Percentiles rank a stretch among this genome's conserved stretches.
These are phyloP conservation scores for Plantago ovata DNA, from an alignment of 257 asterid genomes.

Conservation along the genomic window DNA sequence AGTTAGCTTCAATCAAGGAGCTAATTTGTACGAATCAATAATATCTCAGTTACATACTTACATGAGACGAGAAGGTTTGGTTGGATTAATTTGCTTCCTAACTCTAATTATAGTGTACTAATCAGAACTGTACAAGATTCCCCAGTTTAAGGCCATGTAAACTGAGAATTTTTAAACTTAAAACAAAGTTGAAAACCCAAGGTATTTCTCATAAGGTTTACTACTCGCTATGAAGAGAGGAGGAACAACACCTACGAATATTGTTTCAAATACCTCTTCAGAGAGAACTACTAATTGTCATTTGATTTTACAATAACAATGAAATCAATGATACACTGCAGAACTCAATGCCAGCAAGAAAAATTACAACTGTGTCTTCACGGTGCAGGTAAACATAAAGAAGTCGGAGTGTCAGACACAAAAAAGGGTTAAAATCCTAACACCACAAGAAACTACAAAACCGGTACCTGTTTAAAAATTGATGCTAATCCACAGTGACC, in stretches of 20 bases:
- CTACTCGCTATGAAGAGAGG: not conserved
- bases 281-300: not conserved
- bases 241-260: not conserved
- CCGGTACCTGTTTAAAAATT: conserved; percentile 6
- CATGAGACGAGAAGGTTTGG: conserved; percentile 8
- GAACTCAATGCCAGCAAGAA: conserved; percentile 5
- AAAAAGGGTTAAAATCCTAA: conserved; percentile 18
- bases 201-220: conserved; percentile 1
- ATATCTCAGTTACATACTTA: not conserved
- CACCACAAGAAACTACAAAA: conserved; percentile 29
- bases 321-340: conserved; percentile 23
- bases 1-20: conserved; percentile 38
- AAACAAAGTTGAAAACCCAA: not conserved
- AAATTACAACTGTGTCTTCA: conserved; percentile 1
- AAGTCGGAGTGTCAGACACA: not conserved
- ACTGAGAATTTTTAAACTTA: too few species aligned
- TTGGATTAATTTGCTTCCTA: conserved; percentile 26
- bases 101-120: conserved; percentile 13
- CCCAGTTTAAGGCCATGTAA: too few species aligned
- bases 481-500: conserved; percentile 5
- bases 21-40: conserved; percentile 12
- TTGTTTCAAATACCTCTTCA: not conserved
- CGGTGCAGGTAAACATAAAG: conserved; percentile 22
- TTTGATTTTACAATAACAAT: conserved; percentile 25
- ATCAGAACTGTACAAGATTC: not conserved